Percentiles rank a stretch among this genome's conserved stretches.
phyloP scores from a whole-genome alignment of 768 basidiomycete species.

The Collybiopsis luxurians region DNA sequence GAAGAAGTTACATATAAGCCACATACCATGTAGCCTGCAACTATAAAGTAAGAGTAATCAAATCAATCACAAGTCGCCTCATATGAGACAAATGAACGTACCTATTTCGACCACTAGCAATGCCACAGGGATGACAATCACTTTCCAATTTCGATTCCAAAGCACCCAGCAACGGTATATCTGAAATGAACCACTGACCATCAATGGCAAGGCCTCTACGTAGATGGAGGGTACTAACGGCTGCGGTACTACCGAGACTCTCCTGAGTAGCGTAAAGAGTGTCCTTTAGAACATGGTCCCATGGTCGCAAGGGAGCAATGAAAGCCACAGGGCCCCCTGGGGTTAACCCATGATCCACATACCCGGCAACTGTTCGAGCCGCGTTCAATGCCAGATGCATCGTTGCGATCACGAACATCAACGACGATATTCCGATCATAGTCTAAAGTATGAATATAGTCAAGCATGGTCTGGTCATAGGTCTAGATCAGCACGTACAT shows the following conservation, averaged over 20 bases:
- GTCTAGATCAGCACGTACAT: too few species aligned
- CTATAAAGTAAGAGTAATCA: neutral
- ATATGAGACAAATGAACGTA: neutral
- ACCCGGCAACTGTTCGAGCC: slow-evolving; percentile 13
- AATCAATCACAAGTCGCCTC: neutral
- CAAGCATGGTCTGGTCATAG: neutral
- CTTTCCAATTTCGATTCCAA: slow-evolving; percentile 11
- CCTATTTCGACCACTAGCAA: slow-evolving; percentile 13
- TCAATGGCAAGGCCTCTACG: neutral
- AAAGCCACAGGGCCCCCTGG: slow-evolving; percentile 15
- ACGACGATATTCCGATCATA: slow-evolving; percentile 12
- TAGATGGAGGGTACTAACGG: slow-evolving; percentile 4
- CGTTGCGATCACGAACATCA: slow-evolving; percentile 18
- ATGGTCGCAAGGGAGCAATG: slow-evolving; percentile 11
- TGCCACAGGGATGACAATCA: slow-evolving; percentile 13
- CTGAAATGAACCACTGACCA: neutral
- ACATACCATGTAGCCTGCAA: slow-evolving; percentile 15
- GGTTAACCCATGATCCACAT: slow-evolving; percentile 3
- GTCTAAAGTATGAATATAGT: slow-evolving; percentile 4
- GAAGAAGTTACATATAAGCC: slow-evolving; percentile 8
- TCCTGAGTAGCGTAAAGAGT: slow-evolving; percentile 16
- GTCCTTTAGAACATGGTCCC: slow-evolving; percentile 19
- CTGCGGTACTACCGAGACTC: slow-evolving; percentile 15
- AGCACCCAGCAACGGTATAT: slow-evolving; percentile 21
- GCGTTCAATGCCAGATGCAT: slow-evolving; percentile 16